These are phyloP conservation scores for Coccomyxa sp. DNA, from an alignment of 139 green algal species.

Conservation along the genomic window DNA sequence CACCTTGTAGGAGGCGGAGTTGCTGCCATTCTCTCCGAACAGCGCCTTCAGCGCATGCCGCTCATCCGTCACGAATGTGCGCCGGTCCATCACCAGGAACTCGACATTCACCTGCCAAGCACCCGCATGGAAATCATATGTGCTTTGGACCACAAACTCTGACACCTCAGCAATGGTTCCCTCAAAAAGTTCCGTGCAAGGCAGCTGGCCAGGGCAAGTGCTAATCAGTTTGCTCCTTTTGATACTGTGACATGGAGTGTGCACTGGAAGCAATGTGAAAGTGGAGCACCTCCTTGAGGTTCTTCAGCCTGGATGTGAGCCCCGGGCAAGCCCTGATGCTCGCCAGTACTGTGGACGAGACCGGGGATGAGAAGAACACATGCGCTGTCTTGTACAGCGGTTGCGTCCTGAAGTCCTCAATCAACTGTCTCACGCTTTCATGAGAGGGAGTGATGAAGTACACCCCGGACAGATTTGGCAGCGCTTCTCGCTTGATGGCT, in stretches of 20 bases:
- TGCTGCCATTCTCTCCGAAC: slow-evolving; percentile 38
- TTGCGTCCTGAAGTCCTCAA: slow-evolving; percentile 55
- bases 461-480: slow-evolving; percentile 58
- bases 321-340: slow-evolving; percentile 45
- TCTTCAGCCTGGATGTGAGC: slow-evolving; percentile 38
- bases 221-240: background rate
- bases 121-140: slow-evolving; percentile 10
- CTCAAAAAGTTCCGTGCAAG: background rate
- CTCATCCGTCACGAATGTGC: slow-evolving; percentile 78
- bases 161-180: no score
- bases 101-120: slow-evolving; percentile 68
- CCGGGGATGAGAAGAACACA: slow-evolving; percentile 85
- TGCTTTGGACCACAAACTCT: no score
- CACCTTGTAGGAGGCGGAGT: slow-evolving; percentile 12
- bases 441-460: slow-evolving; percentile 85
- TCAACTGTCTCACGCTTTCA: slow-evolving; percentile 40
- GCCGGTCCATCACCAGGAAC: slow-evolving; percentile 72
- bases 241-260: no score
- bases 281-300: slow-evolving; percentile 66
- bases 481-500: slow-evolving; percentile 58
- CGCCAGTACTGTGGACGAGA: slow-evolving; percentile 31
- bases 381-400: slow-evolving; percentile 68
- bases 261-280: no score
- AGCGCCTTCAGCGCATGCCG: slow-evolving; percentile 51
- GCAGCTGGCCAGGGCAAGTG: background rate